Conservation (phyloP, 345 rosid genomes). For the Euclidium syriacum region DNA sequence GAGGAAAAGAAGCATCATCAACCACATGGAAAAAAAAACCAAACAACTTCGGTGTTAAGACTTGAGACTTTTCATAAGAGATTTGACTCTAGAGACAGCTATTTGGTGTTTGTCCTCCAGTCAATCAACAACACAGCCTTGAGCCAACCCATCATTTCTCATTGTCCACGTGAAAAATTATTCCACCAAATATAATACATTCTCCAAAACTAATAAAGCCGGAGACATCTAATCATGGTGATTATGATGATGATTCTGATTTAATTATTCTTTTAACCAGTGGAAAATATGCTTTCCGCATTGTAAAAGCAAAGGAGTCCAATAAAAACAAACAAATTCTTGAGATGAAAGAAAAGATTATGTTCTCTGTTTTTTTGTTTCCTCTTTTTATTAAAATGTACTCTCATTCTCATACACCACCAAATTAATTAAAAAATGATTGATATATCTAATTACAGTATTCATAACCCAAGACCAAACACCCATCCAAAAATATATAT, state of each 20-base stretch:
- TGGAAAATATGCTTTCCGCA: conserved; percentile 19
- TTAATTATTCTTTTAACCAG: conserved; percentile 4
- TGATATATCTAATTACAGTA: conserved; percentile 34
- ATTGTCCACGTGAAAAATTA: conserved; percentile 17
- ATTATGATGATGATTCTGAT: neutral
- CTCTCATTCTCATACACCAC: conserved; percentile 28
- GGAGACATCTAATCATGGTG: neutral
- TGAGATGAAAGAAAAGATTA: conserved; percentile 13
- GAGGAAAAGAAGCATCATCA: neutral
- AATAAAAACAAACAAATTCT: neutral
- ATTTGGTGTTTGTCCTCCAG: conserved; percentile 16
- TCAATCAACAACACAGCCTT: conserved; percentile 20
- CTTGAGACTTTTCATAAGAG: neutral
- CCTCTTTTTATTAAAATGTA: conserved; percentile 14
- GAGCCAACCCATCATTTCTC: conserved; percentile 18
- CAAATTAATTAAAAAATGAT: conserved; percentile 34
- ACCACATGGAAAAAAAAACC: neutral
- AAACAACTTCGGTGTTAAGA: neutral
- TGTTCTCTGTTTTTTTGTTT: neutral
- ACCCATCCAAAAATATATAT: conserved; percentile 19
- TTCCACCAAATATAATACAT: conserved; percentile 5
- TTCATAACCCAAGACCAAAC: conserved; percentile 22
- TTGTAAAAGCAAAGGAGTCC: conserved; percentile 10
- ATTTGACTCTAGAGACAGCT: conserved; percentile 23
- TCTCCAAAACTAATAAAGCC: neutral